phyloP scores from a whole-genome alignment of 495 filamentous ascomycete species.

The Lophiostoma macrostomum region DNA sequence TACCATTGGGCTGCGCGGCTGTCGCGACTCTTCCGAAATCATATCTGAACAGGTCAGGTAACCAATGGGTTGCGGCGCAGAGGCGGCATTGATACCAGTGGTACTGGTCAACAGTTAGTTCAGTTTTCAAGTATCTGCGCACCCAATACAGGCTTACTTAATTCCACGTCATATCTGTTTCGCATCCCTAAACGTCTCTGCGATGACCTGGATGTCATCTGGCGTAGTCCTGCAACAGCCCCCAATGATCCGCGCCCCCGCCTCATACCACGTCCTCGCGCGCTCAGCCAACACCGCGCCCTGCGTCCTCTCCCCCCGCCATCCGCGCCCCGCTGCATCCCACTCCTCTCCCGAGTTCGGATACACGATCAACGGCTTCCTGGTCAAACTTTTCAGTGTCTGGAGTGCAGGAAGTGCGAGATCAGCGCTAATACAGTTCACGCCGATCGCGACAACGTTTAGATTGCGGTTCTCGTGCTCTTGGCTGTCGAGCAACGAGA shows the following conservation, averaged over 20 bases:
- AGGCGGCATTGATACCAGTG: too few species aligned
- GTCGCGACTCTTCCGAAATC: too few species aligned
- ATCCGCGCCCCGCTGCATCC: conserved; percentile 31
- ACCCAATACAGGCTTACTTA: too few species aligned
- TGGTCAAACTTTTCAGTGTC: conserved; percentile 10
- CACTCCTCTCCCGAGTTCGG: conserved; percentile 41
- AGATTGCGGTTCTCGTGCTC: too few species aligned
- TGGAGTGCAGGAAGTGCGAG: conserved; percentile 24
- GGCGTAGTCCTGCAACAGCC: conserved; percentile 39
- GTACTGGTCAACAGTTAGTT: too few species aligned
- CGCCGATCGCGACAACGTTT: conserved; percentile 36
- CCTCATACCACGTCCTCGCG: conserved; percentile 8
- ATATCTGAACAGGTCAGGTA: too few species aligned
- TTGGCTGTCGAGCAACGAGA: not conserved
- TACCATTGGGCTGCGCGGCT: too few species aligned
- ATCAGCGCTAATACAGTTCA: conserved; percentile 34
- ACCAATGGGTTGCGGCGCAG: too few species aligned
- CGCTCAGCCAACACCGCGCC: conserved; percentile 2
- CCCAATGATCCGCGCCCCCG: conserved; percentile 31
- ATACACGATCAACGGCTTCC: conserved; percentile 35
- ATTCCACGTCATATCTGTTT: too few species aligned
- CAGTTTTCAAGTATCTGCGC: not conserved
- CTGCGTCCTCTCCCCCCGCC: conserved; percentile 16
- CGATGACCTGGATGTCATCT: conserved; percentile 20
- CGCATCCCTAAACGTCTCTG: conserved; percentile 7